phyloP scores from a whole-genome alignment of 1,284 basidiomycete species.

The Marasmius sp. region DNA sequence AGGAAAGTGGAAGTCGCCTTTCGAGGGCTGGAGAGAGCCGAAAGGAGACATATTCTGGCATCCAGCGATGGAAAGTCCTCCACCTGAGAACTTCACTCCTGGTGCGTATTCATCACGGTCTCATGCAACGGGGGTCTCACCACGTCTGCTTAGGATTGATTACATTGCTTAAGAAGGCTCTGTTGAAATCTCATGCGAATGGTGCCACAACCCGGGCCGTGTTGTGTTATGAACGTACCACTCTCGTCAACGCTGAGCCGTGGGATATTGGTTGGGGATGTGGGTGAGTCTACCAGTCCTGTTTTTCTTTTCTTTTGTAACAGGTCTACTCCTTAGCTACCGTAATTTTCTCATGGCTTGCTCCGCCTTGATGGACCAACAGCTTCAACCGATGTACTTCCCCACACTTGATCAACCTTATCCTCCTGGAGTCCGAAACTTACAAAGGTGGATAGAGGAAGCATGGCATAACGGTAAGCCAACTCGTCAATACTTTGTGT shows the following conservation, averaged over 20 bases:
- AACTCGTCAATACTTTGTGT: not conserved
- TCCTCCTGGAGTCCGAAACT: conserved; percentile 67
- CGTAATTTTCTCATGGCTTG: conserved; percentile 86
- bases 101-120: conserved; percentile 40
- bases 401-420: conserved; percentile 53
- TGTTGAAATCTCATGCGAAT: conserved; percentile 51
- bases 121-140: not conserved
- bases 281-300: conserved; percentile 43
- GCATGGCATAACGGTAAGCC: conserved; percentile 70
- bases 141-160: conserved; percentile 56
- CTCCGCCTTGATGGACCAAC: conserved; percentile 67
- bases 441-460: conserved; percentile 77
- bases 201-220: conserved; percentile 59
- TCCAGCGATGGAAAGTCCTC: conserved; percentile 38
- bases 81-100: conserved; percentile 74
- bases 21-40: conserved; percentile 18
- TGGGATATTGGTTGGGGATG: conserved; percentile 76
- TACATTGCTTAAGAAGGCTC: conserved; percentile 55
- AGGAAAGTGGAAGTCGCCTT: conserved; percentile 14
- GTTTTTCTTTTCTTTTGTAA: not conserved
- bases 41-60: conserved; percentile 68
- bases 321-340: conserved; percentile 50
- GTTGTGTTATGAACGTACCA: conserved; percentile 60
- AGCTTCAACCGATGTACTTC: conserved; percentile 57
- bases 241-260: conserved; percentile 56